Evolutionary conservation across 768 basidiomycete species (phyloP), one percentile per base, ranked within the genome.

Genomic region (Auriscalpium microsporum): DNA sequence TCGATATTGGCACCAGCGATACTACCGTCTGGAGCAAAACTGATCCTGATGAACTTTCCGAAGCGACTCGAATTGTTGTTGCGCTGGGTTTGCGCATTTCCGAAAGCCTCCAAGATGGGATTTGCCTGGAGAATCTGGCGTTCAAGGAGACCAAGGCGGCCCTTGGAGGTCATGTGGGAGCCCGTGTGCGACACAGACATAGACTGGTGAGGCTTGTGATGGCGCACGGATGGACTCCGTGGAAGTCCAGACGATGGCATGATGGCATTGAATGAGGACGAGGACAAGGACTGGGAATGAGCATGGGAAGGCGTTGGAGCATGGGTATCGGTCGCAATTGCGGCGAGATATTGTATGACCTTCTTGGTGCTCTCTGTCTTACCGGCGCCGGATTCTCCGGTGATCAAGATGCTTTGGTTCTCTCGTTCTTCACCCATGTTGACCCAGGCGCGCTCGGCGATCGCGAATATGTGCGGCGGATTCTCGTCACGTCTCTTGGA

Each of bases 351-450:
- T 69, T 98, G 96, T 53, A 99, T 99, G 64, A 98, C 95, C 67
- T 98, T 98, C 79, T 99, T 98, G 13, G 89, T 90, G 72, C 95
- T 98, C 68, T 98, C 96, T 2, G 96, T 99, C 77, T 98, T 99
- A 45, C 96, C 96, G 4, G 96, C 96, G 37, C 96, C 96, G 8
- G 96, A 98, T 76, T 99, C 96, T 45, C 96, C 96, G 90, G 96
- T 99, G 71, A 99, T 97, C 34, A 99, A 79, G 55, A 99, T 94
- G 66, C 93, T 95, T 71, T 99, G 96, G 62, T 93, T 93, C 72
- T 98, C 95, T 51, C 92, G 79, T 69, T 97, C 93, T 56, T 94
- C 93, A 11, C 94, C 88, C 90, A 99, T 98, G 69, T 92, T 95
- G 54, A 94, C 82, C 96, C 96, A 98, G 35, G 96, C 96, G 37